phyloP scores from a whole-genome alignment of 805 yeast genomes.

The Candida germanica region DNA sequence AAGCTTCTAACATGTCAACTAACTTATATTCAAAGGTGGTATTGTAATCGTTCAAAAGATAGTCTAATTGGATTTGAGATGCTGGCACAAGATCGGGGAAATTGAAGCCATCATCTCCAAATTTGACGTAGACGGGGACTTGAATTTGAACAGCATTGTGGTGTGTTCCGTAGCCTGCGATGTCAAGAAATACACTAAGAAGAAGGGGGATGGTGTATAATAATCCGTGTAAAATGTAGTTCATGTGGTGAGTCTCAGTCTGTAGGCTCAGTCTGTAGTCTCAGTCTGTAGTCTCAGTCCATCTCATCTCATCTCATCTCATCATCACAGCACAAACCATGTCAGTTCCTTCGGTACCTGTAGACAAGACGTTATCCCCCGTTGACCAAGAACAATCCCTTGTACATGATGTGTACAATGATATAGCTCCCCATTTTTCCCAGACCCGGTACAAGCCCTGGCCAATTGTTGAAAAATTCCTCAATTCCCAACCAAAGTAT shows the following conservation, averaged over 20 bases:
- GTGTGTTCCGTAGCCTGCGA: too few species aligned
- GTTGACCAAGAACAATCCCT: slow-evolving; percentile 63
- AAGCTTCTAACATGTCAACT: slow-evolving; percentile 3
- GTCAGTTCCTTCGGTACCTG: slow-evolving; percentile 33
- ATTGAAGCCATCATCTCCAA: slow-evolving; percentile 41
- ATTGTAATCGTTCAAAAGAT: not conserved
- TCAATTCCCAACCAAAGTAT: slow-evolving; percentile 47
- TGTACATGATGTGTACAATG: slow-evolving; percentile 92
- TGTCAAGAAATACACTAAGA: too few species aligned
- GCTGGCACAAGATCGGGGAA: slow-evolving; percentile 69
- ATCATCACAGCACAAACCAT: too few species aligned
- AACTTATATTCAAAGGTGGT: slow-evolving; percentile 4
- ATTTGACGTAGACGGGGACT: slow-evolving; percentile 18
- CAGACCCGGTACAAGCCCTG: slow-evolving; percentile 94
- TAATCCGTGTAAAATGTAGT: too few species aligned
- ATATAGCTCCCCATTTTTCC: slow-evolving; percentile 90
- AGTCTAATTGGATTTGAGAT: slow-evolving; percentile 32
- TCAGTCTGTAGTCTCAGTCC: too few species aligned
- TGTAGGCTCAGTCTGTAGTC: too few species aligned
- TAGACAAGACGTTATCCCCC: slow-evolving; percentile 39
- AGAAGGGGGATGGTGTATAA: too few species aligned
- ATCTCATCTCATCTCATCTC: too few species aligned
- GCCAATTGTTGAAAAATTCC: slow-evolving; percentile 85
- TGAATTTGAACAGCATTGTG: not conserved
- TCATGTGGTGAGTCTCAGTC: too few species aligned